Base-by-base conservation (phyloP, 176 grass and related monocot species). In the Triticum monococcum region DNA sequence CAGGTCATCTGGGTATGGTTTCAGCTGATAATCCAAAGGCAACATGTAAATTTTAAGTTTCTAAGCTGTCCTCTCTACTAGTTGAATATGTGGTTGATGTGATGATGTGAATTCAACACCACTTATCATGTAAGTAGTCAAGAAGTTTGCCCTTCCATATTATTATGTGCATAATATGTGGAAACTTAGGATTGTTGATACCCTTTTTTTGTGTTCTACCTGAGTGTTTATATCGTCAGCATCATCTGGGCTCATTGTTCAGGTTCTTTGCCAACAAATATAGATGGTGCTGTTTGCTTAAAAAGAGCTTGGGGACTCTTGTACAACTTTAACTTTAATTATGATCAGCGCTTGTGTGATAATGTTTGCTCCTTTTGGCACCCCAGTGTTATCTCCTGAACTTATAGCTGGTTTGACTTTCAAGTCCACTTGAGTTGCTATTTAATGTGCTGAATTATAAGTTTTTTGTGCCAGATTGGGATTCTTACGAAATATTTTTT, bases 21-120 rank as follows among this genome's bases (percentile, higher is more conserved):
- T 91, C 37, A 80, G 40, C 16, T 23, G 43, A 52, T 30, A 75
- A 76, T 84, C 23, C 37, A 18, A 50, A 74, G 32, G 12, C 23
- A 79, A 83, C 43, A 26, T 37, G 18, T 66, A 79, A 85, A 79
- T 79, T 76, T 60, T 5, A 52, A 35, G 52, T 52, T 83, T 82
- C 66, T 82, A 72, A 56, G 78, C 14, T 62, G 52, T 57, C 57
- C 24, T 79, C 32, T 79, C 22, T 86, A 83, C 83, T 86, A 37
- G 62, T 75, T 86, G 57, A 85, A 75, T 83, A 69, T 32, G 64
- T 92, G 73, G 56, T 86, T 79, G 83, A 48, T 82, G 22, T 83
- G 64, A 38, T 82, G 71, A 56, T 50, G 78, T 17, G 59, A 68
- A 82, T 59, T 60, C 57, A 83, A 60, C 77, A 82, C 77, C 54